phyloP scores from a whole-genome alignment of 306 rosid genomes.

The Luffa aegyptiaca region DNA sequence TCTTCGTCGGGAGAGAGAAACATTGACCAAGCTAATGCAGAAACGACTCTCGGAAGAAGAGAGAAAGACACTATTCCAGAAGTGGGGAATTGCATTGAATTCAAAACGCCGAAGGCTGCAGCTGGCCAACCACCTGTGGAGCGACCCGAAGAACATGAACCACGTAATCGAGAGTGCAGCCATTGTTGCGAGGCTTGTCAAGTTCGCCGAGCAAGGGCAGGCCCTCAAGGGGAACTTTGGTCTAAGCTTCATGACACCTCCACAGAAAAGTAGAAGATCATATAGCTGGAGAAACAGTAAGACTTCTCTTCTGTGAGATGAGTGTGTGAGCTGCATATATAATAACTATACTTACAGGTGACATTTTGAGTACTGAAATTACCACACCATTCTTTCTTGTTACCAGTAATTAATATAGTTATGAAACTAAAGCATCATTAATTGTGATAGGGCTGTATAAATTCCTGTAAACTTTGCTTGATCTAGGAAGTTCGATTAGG shows the following conservation, averaged over 20 bases:
- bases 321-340: not conserved
- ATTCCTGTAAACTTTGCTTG: constrained; percentile 1
- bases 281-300: constrained; percentile 55
- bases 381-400: not conserved
- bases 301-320: constrained; percentile 30
- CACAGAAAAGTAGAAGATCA: constrained; percentile 39
- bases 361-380: not conserved
- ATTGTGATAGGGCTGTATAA: not conserved
- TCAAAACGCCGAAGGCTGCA: constrained; percentile 91
- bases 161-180: constrained; percentile 64
- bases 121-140: constrained; percentile 61
- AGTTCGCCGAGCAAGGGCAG: constrained; percentile 64
- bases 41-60: constrained; percentile 58
- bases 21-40: constrained; percentile 72
- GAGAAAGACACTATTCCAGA: constrained; percentile 48
- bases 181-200: constrained; percentile 69
- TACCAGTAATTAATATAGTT: not conserved
- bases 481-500: constrained; percentile 8
- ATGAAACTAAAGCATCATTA: not conserved
- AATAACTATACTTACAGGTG: not conserved
- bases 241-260: constrained; percentile 72
- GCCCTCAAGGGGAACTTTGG: constrained; percentile 94
- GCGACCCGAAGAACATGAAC: constrained; percentile 41
- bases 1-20: constrained; percentile 62
- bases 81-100: constrained; percentile 64